phyloP scores from a whole-genome alignment of 345 rosid species.

The Moricandia moricandioides region DNA sequence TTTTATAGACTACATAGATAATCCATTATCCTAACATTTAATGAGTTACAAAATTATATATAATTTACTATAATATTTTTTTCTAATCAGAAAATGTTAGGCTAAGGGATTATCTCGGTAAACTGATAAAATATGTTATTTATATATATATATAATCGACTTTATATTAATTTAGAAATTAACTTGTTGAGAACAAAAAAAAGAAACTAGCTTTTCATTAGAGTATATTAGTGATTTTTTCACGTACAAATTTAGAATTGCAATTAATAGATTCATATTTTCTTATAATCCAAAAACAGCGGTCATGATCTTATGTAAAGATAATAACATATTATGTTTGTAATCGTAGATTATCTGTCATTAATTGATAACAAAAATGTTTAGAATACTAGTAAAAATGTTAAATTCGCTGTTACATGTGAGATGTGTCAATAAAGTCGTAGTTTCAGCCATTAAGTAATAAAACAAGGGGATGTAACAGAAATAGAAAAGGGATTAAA shows the following conservation, averaged over 20 bases:
- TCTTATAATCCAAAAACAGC: not conserved
- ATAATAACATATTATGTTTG: not conserved
- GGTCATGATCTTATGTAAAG: not conserved
- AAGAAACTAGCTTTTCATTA: not conserved
- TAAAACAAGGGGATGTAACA: not conserved
- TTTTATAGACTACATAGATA: not conserved
- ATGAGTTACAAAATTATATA: no score
- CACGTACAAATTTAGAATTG: not conserved
- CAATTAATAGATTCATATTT: not conserved
- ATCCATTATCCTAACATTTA: not conserved
- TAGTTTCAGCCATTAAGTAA: conserved; percentile 4
- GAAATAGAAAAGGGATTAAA: not conserved
- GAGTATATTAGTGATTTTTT: not conserved
- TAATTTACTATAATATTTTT: no score
- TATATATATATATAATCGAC: not conserved
- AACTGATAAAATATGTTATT: not conserved
- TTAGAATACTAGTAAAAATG: not conserved
- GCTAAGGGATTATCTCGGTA: not conserved
- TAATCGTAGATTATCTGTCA: not conserved
- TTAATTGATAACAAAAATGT: not conserved
- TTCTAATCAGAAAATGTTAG: not conserved
- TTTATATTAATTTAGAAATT: not conserved
- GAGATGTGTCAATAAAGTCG: conserved; percentile 27
- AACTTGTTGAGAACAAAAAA: not conserved
- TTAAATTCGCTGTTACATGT: conserved; percentile 12